Evolutionary conservation across 257 asterid genomes (phyloP), one percentile per base, ranked within the genome.

Genomic region (Solanum gandarillasii): DNA sequence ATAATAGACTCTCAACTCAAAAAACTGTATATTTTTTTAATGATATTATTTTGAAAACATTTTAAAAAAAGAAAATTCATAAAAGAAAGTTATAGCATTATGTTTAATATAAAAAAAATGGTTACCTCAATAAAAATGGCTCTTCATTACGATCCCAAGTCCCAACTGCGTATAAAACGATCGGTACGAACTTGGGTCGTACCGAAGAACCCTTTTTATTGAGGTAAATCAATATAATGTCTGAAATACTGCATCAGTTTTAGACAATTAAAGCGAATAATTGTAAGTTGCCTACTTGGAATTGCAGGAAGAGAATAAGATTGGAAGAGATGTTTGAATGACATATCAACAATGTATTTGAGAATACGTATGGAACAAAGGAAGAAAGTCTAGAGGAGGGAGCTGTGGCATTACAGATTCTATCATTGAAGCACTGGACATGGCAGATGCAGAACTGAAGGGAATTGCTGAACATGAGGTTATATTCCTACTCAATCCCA

Each of bases 301-400:
- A 86, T 91, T 89, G 87, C 97, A 95, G 98, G 99, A 95, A 92
- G 98, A 97, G 93, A 83, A 95, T 94, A 91, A 93, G 98, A 91
- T 91, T 95, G 93, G 98, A 94, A 90, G 97, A 93, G 92, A 92
- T 97, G 95, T 93, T 95, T 90, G 99, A 36, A 36, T 36, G 9
- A 36, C 39, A 36, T 36, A 36, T 36, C 39, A 36, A 94, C 87
- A 93, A 93, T 85, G 89, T 91, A 43, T 92, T 92, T 82, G 98
- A 93, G 89, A 93, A 92, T 62, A 94, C 89, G 90, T 92, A 94
- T 88, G 92, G 89, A 32, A 93, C 95, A 23, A 95, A 93, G 89
- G 98, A 94, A 91, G 98, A 93, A 86, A 89, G 93, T 78, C 99
- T 98, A 4, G 99, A 93, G 90, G 99, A 93, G 90, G 99, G 99